Conservation (phyloP, 2,329 filamentous ascomycete species). For the Scleromitrula shiraiana region DNA sequence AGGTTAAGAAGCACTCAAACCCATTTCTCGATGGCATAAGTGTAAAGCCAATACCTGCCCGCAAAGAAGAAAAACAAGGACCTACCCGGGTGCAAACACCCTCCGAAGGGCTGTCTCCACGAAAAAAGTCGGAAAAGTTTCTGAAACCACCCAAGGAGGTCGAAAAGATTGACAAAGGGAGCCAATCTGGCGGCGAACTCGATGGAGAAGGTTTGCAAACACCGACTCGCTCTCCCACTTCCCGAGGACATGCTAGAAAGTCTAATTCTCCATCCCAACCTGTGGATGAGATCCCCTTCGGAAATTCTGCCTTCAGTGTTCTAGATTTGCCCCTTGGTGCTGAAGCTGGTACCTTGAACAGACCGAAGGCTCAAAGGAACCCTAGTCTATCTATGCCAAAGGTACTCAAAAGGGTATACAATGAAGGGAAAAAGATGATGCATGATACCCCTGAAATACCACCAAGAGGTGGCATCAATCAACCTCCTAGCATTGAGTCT, state of each 20-base stretch:
- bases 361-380: constrained; percentile 38
- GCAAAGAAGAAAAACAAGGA: constrained; percentile 16
- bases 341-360: constrained; percentile 41
- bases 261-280: constrained; percentile 32
- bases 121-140: constrained; percentile 20
- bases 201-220: constrained; percentile 2
- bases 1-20: constrained; percentile 1
- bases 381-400: constrained; percentile 55
- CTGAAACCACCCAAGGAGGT: constrained; percentile 15
- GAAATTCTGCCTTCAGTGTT: constrained; percentile 59
- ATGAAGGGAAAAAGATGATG: constrained; percentile 57
- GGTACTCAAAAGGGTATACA: constrained; percentile 56
- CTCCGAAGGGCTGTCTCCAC: constrained; percentile 12
- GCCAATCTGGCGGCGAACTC: not conserved
- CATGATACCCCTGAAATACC: constrained; percentile 38
- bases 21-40: constrained; percentile 26
- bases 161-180: not conserved
- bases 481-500: constrained; percentile 56
- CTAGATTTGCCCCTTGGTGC: constrained; percentile 47
- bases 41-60: constrained; percentile 18
- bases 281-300: constrained; percentile 54
- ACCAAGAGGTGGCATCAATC: constrained; percentile 43
- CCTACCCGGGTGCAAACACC: constrained; percentile 8
- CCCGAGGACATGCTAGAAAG: constrained; percentile 18
- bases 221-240: constrained; percentile 19